A percentile compares a stretch with the other conserved stretches of the same genome.
Conservation (phyloP, 352 stramenopile genomes). For the Aphanomyces euteiches region DNA sequence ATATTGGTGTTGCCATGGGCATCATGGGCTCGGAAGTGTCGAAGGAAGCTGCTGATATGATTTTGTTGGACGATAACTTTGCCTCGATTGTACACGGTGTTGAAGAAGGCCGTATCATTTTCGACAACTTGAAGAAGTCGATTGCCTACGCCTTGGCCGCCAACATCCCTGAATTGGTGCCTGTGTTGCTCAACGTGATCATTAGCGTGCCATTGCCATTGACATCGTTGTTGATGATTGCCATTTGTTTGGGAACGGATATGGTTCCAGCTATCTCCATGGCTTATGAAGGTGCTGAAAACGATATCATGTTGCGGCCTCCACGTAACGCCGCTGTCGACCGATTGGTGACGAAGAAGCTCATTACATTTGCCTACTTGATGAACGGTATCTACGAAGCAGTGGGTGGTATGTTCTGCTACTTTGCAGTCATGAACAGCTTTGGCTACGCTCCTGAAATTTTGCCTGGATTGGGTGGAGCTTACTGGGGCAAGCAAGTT, state of each 20-base stretch:
- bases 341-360: conserved; percentile 58
- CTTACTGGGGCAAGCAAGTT: conserved; percentile 85
- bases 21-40: conserved; percentile 89
- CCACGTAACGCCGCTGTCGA: conserved; percentile 65
- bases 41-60: conserved; percentile 83
- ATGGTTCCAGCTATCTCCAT: conserved; percentile 81
- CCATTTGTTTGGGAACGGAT: conserved; percentile 73
- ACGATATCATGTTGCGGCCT: conserved; percentile 56
- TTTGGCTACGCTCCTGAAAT: conserved; percentile 63
- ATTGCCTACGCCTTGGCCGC: conserved; percentile 76
- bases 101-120: conserved; percentile 54
- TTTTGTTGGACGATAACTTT: conserved; percentile 92
- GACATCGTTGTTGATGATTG: conserved; percentile 66
- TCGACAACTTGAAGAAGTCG: conserved; percentile 85
- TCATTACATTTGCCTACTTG: conserved; percentile 66
- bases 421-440: conserved; percentile 58
- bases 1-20: conserved; percentile 95
- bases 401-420: conserved; percentile 58
- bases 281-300: conserved; percentile 59
- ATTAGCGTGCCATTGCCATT: conserved; percentile 65
- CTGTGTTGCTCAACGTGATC: conserved; percentile 52
- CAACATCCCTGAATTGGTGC: conserved; percentile 66
- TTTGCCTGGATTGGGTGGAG: conserved; percentile 73
- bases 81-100: conserved; percentile 80
- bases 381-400: conserved; percentile 73